Evolutionary conservation across 805 yeast species (phyloP).

Genomic region (Dipodascus geniculatus): DNA sequence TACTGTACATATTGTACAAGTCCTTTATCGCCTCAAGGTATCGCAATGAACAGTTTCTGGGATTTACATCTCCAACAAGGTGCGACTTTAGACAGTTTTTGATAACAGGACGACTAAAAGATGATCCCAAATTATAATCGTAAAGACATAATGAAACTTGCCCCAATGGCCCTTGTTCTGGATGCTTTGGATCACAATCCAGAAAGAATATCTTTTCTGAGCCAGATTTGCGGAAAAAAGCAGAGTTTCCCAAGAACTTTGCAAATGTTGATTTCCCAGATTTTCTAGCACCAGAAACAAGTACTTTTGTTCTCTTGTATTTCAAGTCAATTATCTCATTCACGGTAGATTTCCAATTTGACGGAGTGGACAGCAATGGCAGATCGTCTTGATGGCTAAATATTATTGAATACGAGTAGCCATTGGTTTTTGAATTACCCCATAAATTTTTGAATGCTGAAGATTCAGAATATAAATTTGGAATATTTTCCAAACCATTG

Average conservation of each 20-base stretch:
- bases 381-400: constrained; percentile 2
- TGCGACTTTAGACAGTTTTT: constrained; percentile 18
- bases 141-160: constrained; percentile 41
- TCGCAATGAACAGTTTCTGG: constrained; percentile 47
- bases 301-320: constrained; percentile 13
- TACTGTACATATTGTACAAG: neutral
- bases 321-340: neutral
- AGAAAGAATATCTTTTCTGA: constrained; percentile 34
- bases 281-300: constrained; percentile 56
- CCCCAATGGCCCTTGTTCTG: constrained; percentile 66
- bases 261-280: constrained; percentile 74
- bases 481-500: constrained; percentile 3
- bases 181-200: constrained; percentile 86
- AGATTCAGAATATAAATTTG: constrained; percentile 3
- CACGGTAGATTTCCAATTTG: constrained; percentile 1
- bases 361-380: constrained; percentile 15
- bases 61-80: constrained; percentile 56
- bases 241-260: constrained; percentile 39
- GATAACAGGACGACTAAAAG: constrained; percentile 23
- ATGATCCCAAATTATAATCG: constrained; percentile 30
- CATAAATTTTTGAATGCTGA: constrained; percentile 17
- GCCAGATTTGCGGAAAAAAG: constrained; percentile 23
- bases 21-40: constrained; percentile 1
- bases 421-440: constrained; percentile 1
- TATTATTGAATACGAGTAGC: neutral